Evolutionary conservation across 192 early-diverging fungal species (phyloP).

Genomic region (Phlyctochytrium bullatum): DNA sequence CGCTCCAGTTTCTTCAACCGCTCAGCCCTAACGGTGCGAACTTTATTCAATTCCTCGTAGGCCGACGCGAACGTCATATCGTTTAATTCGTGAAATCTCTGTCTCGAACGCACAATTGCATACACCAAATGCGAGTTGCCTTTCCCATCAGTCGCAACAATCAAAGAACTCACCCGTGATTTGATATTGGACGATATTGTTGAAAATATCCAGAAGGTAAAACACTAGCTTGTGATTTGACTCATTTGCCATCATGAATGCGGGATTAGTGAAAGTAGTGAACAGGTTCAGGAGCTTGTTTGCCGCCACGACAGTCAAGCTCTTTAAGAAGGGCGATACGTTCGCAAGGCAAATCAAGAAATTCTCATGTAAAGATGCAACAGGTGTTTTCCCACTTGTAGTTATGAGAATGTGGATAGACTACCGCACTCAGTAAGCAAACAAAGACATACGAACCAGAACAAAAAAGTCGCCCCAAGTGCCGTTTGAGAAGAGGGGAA

Average conservation of each 20-base stretch:
- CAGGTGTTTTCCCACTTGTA: constrained; percentile 59
- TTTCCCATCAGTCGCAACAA: constrained; percentile 9
- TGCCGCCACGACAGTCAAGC: constrained; percentile 65
- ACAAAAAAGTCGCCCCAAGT: constrained; percentile 78
- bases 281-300: constrained; percentile 75
- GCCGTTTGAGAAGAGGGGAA: constrained; percentile 42
- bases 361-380: constrained; percentile 72
- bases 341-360: constrained; percentile 78
- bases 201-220: constrained; percentile 77
- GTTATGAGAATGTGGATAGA: constrained; percentile 73
- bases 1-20: constrained; percentile 8
- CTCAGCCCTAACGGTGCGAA: constrained; percentile 49
- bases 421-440: constrained; percentile 29
- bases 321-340: constrained; percentile 76
- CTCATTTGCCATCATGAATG: constrained; percentile 77
- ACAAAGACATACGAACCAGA: constrained; percentile 47
- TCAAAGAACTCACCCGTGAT: constrained; percentile 48
- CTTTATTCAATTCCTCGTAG: constrained; percentile 54
- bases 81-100: constrained; percentile 66
- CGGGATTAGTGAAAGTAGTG: constrained; percentile 70
- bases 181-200: constrained; percentile 85
- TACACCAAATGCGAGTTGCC: constrained; percentile 82
- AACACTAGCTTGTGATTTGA: constrained; percentile 70
- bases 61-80: constrained; percentile 68
- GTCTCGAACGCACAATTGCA: constrained; percentile 71